These are phyloP conservation scores for Monilinia fructicola DNA, from an alignment of 2,329 filamentous ascomycete genomes.

Conservation along the genomic window DNA sequence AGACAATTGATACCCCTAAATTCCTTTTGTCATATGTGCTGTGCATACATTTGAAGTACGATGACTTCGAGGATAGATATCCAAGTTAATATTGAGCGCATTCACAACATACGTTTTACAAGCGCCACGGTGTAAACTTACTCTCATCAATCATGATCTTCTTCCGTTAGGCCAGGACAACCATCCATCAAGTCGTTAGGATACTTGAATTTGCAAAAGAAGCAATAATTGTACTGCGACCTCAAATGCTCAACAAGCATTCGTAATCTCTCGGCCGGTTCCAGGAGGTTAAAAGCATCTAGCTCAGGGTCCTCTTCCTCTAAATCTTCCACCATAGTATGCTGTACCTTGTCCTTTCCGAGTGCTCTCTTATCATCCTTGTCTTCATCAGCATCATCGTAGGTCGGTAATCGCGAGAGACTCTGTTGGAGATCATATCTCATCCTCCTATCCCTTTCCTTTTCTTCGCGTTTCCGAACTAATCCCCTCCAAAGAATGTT, in stretches of 20 bases:
- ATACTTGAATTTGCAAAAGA: constrained; percentile 92
- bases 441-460: constrained; percentile 65
- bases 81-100: constrained; percentile 30
- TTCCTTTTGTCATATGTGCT: background rate
- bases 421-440: constrained; percentile 66
- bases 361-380: constrained; percentile 69
- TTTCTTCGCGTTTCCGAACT: constrained; percentile 66
- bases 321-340: constrained; percentile 64
- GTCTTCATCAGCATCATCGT: constrained; percentile 68
- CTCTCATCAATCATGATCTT: constrained; percentile 65
- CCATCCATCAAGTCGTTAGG: constrained; percentile 74
- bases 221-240: constrained; percentile 76
- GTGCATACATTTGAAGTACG: background rate
- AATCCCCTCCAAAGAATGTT: constrained; percentile 80
- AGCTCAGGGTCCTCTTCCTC: constrained; percentile 81
- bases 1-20: constrained; percentile 14
- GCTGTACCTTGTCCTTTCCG: constrained; percentile 55
- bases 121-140: constrained; percentile 3
- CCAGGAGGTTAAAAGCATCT: constrained; percentile 72
- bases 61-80: background rate
- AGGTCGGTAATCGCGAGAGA: constrained; percentile 61
- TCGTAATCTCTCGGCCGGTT: constrained; percentile 63
- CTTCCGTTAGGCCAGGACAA: constrained; percentile 84
- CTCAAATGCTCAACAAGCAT: constrained; percentile 69
- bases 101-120: constrained; percentile 31